Conservation (phyloP, 179 eudicot genomes). For the Drosera spatulata region DNA sequence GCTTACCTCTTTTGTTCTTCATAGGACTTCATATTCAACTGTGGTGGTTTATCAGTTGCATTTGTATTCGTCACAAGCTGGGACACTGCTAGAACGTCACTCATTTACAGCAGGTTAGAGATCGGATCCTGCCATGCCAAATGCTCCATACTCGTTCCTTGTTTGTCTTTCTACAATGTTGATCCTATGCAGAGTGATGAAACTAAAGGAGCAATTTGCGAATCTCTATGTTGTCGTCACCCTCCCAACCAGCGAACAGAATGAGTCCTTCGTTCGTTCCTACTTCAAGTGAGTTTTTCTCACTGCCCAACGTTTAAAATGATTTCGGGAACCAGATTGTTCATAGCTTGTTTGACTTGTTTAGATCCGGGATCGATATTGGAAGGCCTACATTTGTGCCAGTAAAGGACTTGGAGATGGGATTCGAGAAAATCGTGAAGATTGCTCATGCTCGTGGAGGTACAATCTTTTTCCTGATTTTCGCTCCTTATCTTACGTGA, state of each 20-base stretch:
- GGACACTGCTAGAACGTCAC: slow-evolving; percentile 27
- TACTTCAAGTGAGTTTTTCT: slow-evolving; percentile 52
- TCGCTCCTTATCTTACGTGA: not conserved
- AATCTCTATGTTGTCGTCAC: slow-evolving; percentile 70
- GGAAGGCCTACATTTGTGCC: slow-evolving; percentile 78
- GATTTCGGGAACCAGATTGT: not conserved
- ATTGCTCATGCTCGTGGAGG: slow-evolving; percentile 90
- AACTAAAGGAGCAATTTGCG: slow-evolving; percentile 76
- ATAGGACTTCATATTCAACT: slow-evolving; percentile 89
- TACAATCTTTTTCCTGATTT: slow-evolving; percentile 11
- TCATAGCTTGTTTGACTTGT: slow-evolving; percentile 10
- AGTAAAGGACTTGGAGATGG: slow-evolving; percentile 78
- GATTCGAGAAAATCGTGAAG: slow-evolving; percentile 81
- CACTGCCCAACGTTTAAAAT: not conserved
- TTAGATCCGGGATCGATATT: slow-evolving; percentile 60
- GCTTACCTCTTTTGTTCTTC: not conserved
- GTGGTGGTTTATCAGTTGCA: slow-evolving; percentile 83
- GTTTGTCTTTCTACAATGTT: slow-evolving; percentile 6
- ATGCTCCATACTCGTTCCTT: slow-evolving; percentile 1
- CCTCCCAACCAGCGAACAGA: slow-evolving; percentile 72
- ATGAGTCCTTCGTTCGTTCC: slow-evolving; percentile 54
- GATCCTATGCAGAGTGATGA: slow-evolving; percentile 42
- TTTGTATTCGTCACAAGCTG: slow-evolving; percentile 68
- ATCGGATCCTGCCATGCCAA: not conserved
- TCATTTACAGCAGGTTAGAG: slow-evolving; percentile 51